Conservation (phyloP, 1,284 basidiomycete species). For the Ganoderma lucidum region DNA sequence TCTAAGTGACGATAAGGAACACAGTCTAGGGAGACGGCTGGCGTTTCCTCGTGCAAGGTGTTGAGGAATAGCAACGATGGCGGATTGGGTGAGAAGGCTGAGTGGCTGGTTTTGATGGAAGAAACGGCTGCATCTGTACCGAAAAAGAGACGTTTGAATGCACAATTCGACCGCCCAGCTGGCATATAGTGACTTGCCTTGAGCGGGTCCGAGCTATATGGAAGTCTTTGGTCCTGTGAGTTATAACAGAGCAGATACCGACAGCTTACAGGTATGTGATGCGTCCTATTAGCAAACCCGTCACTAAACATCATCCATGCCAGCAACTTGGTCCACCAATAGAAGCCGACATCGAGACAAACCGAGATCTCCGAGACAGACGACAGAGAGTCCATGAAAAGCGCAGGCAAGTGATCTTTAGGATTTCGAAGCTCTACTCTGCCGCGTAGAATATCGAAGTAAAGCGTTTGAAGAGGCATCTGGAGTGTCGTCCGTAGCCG, state of each 20-base stretch:
- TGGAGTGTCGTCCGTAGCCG: slow-evolving; percentile 31
- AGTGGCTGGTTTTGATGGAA: background rate
- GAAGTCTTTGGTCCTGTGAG: background rate
- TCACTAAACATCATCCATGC: slow-evolving; percentile 35
- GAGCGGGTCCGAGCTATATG: background rate
- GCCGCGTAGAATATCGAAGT: slow-evolving; percentile 37
- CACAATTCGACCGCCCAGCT: no score
- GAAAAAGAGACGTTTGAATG: background rate
- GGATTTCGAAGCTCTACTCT: slow-evolving; percentile 43
- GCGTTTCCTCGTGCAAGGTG: slow-evolving; percentile 21
- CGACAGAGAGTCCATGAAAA: slow-evolving; percentile 34
- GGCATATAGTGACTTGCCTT: slow-evolving; percentile 9
- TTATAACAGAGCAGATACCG: background rate
- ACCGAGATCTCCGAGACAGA: slow-evolving; percentile 34
- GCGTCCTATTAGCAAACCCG: background rate
- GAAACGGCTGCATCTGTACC: background rate
- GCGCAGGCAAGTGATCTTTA: slow-evolving; percentile 36
- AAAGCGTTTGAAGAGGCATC: slow-evolving; percentile 12
- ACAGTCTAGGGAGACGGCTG: slow-evolving; percentile 28
- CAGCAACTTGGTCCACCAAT: slow-evolving; percentile 40
- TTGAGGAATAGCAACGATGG: slow-evolving; percentile 25
- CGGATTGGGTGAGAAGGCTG: background rate
- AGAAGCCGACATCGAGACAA: slow-evolving; percentile 35
- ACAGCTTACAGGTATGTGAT: background rate
- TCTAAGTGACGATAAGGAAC: slow-evolving; percentile 27